These are phyloP conservation scores for Pterocarpus santalinus DNA, from an alignment of 306 rosid species.

Conservation along the genomic window DNA sequence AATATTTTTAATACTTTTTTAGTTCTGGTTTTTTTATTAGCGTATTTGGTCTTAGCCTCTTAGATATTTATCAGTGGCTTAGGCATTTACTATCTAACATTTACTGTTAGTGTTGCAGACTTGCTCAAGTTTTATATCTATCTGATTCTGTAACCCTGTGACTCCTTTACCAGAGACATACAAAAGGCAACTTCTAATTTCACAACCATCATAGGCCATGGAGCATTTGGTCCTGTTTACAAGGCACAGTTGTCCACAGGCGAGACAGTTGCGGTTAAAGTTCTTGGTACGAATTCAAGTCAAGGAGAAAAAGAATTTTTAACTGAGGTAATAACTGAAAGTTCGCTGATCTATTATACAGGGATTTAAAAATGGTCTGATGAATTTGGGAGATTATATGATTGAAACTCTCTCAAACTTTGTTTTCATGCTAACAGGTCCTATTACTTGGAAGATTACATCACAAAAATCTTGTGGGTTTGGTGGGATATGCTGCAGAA, in stretches of 20 bases:
- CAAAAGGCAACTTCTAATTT: conserved; percentile 88
- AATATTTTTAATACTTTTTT: background rate
- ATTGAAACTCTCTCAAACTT: conserved; percentile 7
- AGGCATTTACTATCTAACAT: conserved; percentile 21
- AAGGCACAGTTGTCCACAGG: conserved; percentile 83
- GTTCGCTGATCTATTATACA: conserved; percentile 7
- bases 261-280: conserved; percentile 88
- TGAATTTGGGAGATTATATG: conserved; percentile 19
- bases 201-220: conserved; percentile 91
- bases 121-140: conserved; percentile 15
- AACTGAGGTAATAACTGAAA: conserved; percentile 73
- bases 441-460: conserved; percentile 90
- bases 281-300: conserved; percentile 83
- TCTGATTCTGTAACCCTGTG: conserved; percentile 32
- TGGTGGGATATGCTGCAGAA: conserved; percentile 91
- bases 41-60: background rate
- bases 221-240: conserved; percentile 97
- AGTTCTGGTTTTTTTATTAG: conserved; percentile 19
- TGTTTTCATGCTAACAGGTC: conserved; percentile 60
- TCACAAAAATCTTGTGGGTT: conserved; percentile 84
- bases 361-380: conserved; percentile 14
- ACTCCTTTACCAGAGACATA: conserved; percentile 66
- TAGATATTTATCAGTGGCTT: background rate
- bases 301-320: conserved; percentile 94
- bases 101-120: background rate